Conservation (phyloP, 495 filamentous ascomycete genomes). For the Xylaria acuta region DNA sequence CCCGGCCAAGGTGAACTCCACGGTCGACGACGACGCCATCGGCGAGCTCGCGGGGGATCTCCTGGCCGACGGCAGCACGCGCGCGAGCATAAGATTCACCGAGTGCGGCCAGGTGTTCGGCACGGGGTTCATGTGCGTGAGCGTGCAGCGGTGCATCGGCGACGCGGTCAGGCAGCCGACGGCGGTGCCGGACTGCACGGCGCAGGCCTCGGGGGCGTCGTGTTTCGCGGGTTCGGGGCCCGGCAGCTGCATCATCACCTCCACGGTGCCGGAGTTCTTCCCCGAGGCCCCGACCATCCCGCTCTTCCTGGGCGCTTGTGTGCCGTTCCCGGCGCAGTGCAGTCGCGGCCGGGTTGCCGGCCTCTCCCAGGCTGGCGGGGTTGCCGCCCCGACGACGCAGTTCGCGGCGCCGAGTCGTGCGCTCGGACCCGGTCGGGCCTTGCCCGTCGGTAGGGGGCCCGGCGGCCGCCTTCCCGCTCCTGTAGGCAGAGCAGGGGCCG, state of each 20-base stretch:
- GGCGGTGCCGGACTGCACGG: not conserved
- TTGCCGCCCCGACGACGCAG: not conserved
- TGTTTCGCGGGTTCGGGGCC: not conserved
- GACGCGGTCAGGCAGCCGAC: not conserved
- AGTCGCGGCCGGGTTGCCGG: not conserved
- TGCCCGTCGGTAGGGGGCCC: not conserved
- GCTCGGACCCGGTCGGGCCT: not conserved
- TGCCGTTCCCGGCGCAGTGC: not conserved
- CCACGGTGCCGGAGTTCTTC: not conserved
- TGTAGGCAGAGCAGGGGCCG: not conserved
- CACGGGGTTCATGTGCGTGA: not conserved
- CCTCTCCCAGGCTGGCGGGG: not conserved
- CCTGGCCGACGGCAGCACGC: not conserved
- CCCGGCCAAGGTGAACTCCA: not conserved
- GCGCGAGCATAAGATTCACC: not conserved
- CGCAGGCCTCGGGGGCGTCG: not conserved
- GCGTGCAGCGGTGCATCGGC: not conserved
- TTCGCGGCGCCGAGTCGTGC: not conserved
- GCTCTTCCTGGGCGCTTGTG: not conserved
- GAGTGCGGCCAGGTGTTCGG: not conserved
- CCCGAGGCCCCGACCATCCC: not conserved
- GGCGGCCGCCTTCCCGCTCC: not conserved
- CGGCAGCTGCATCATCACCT: not conserved
- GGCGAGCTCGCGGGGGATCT: constrained; percentile 5
- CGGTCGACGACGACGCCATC: constrained; percentile 1